A percentile compares a stretch with the other conserved stretches of the same genome.
Evolutionary conservation across 2,329 filamentous ascomycete species (phyloP).

Genomic region (Ceratocystiopsis minuta): DNA sequence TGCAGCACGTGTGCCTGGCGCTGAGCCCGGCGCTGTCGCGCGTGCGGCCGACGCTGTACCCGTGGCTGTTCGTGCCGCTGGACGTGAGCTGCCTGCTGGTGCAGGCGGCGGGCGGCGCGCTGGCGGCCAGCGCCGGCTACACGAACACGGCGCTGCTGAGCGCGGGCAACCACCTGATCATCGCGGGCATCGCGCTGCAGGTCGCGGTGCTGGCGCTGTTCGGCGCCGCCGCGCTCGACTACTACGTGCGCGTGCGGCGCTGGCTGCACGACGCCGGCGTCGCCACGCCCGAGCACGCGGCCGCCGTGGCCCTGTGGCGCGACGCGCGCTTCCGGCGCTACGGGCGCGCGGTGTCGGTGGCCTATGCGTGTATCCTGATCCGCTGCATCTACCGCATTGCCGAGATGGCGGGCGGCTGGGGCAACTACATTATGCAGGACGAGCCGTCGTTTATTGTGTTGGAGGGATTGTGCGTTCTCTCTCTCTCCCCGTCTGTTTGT

Average conservation of each 20-base stretch:
- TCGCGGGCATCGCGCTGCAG: conserved; percentile 36
- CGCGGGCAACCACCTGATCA: conserved; percentile 31
- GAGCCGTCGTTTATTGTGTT: conserved; percentile 40
- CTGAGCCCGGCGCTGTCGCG: conserved; percentile 32
- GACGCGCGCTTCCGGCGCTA: conserved; percentile 26
- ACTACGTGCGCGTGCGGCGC: conserved; percentile 22
- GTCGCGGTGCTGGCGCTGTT: conserved; percentile 30
- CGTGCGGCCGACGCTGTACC: conserved; percentile 32
- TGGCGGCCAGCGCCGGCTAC: conserved; percentile 29
- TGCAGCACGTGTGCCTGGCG: conserved; percentile 37
- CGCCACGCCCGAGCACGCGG: not conserved
- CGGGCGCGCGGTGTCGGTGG: conserved; percentile 23
- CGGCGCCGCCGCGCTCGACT: conserved; percentile 25
- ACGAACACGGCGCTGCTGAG: conserved; percentile 21
- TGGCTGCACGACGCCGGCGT: conserved; percentile 16
- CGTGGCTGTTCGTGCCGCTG: conserved; percentile 39
- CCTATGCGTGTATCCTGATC: conserved; percentile 28
- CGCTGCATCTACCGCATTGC: conserved; percentile 39
- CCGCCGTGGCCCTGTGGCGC: conserved; percentile 22
- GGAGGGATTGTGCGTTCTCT: conserved; percentile 28
- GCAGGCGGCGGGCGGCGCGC: conserved; percentile 38
- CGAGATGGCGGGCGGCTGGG: conserved; percentile 48
- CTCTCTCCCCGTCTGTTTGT: not conserved
- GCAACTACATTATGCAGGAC: conserved; percentile 44
- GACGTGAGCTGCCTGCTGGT: conserved; percentile 40